Evolutionary conservation across 2,329 filamentous ascomycete genomes (phyloP), one percentile per base, ranked within the genome.

Genomic region (Diaporthe nobilis): DNA sequence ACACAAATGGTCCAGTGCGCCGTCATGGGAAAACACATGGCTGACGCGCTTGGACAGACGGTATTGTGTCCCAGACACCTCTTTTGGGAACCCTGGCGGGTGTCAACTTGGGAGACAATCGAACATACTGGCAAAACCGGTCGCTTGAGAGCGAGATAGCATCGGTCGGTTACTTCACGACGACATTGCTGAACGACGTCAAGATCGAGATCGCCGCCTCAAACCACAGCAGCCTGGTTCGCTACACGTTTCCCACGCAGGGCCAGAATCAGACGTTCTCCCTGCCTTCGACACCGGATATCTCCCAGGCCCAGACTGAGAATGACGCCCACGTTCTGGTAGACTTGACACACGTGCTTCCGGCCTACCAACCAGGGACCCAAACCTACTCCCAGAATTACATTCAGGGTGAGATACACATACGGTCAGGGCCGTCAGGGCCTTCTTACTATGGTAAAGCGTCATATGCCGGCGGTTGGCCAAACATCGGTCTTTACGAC

Each of bases 361-460:
- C 73, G 1, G 73, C 73, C 7, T 71, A 75, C 37, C 70, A 72
- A 8, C 57, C 73, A 17, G 37, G 13, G 8, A 72, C 57, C 58
- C 67, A 71, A 22, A 75, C 47, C 22, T 75, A 75, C 15, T 71
- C 73, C 34, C 73, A 75, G 65, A 70, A 75, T 13, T 75, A 60
- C 37, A 7, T 75, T 28, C 73, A 71, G 8, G 73, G 73, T 25
- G 67, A 72, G 31, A 49, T 75, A 51, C 73, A 75, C 20, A 42
- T 75, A 13, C 73, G 73, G 2, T 9, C 44, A 20, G 73, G 67
- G n/a, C 31, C n/a, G 1, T 68, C 61, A 8, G 65, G 65, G 5
- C 63, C 73, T 20, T 75, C 73, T 28, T 75, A 75, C 67, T 72
- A 61, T 25, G 73, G 73, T n/a, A 75, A 71, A 28, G 73, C 57